These are phyloP conservation scores for Hymenoscyphus repandus DNA, from an alignment of 2,329 filamentous ascomycete species.

Conservation along the genomic window DNA sequence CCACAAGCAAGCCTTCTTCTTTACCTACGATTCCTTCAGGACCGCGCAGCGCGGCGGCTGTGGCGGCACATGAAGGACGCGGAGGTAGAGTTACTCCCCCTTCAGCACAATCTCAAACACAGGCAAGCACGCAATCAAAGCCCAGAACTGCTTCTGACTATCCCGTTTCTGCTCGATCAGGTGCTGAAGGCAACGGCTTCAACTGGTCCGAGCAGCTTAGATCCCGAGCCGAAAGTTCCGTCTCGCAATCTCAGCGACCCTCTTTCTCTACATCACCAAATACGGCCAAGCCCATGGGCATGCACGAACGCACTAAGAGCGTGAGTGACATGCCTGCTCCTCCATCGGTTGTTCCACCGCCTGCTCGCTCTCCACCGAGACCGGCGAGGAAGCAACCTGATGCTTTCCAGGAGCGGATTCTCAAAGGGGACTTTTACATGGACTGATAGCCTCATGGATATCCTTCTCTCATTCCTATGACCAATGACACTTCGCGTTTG, in stretches of 20 bases:
- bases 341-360: slow-evolving; percentile 33
- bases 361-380: slow-evolving; percentile 37
- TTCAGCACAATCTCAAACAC: slow-evolving; percentile 28
- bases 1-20: slow-evolving; percentile 17
- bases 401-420: slow-evolving; percentile 91
- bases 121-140: slow-evolving; percentile 55
- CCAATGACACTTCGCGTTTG: background rate
- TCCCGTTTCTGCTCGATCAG: slow-evolving; percentile 54
- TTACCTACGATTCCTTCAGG: slow-evolving; percentile 27
- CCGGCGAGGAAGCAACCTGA: slow-evolving; percentile 65
- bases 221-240: slow-evolving; percentile 79
- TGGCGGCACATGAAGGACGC: slow-evolving; percentile 11
- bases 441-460: slow-evolving; percentile 48
- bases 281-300: slow-evolving; percentile 29
- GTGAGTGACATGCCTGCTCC: slow-evolving; percentile 59
- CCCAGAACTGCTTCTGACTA: slow-evolving; percentile 61
- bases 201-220: slow-evolving; percentile 97
- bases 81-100: slow-evolving; percentile 26
- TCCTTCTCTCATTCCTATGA: slow-evolving; percentile 4
- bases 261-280: slow-evolving; percentile 22
- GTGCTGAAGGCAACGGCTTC: slow-evolving; percentile 73
- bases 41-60: slow-evolving; percentile 18
- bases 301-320: slow-evolving; percentile 65
- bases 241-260: slow-evolving; percentile 39
- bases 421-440: slow-evolving; percentile 98